phyloP scores from a whole-genome alignment of 148 eudicot genomes.

The Suaeda aralocaspica region DNA sequence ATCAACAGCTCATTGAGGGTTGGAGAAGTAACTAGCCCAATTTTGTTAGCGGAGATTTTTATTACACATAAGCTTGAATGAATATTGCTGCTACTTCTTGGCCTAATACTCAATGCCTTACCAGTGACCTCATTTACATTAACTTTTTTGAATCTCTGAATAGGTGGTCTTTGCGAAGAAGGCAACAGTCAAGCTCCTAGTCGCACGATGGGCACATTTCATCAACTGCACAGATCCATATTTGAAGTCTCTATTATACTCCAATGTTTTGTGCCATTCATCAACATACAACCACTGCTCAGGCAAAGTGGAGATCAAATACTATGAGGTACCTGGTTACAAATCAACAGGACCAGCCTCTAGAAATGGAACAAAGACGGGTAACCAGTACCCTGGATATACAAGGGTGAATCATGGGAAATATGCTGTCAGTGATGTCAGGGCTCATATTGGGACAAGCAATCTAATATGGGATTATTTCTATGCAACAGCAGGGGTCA shows the following conservation, averaged over 20 bases:
- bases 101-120: not conserved
- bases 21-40: too few species aligned
- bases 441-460: constrained; percentile 90
- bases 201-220: constrained; percentile 79
- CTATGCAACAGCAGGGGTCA: constrained; percentile 73
- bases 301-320: constrained; percentile 76
- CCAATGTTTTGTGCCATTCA: constrained; percentile 68
- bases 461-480: constrained; percentile 92
- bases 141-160: not conserved
- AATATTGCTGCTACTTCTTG: not conserved
- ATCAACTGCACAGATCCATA: constrained; percentile 69
- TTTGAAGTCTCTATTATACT: constrained; percentile 72
- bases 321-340: constrained; percentile 76
- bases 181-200: constrained; percentile 74
- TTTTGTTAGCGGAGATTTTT: too few species aligned
- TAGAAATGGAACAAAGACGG: constrained; percentile 44
- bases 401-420: constrained; percentile 87
- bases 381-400: constrained; percentile 61
- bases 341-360: constrained; percentile 76
- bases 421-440: constrained; percentile 73
- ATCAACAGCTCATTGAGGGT: too few species aligned
- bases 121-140: not conserved
- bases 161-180: constrained; percentile 78
- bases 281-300: constrained; percentile 68
- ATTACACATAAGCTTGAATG: not conserved